Base-by-base conservation (phyloP, 1,284 basidiomycete species). In the Trichosporon ovoides region DNA sequence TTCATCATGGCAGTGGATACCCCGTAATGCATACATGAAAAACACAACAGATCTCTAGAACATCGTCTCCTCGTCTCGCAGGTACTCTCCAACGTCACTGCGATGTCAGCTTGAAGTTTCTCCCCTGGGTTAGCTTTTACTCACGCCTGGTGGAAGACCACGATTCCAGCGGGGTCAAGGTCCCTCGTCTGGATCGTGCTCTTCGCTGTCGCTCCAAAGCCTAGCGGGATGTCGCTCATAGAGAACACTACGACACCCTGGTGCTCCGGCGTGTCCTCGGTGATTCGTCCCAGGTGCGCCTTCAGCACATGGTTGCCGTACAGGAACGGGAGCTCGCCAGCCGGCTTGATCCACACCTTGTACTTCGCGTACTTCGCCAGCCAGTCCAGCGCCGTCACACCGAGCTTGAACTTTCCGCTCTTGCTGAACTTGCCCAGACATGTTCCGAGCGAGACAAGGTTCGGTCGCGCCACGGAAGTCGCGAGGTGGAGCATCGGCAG, bases 271-370 rank as follows among this genome's bases (percentile, higher is more conserved):
- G 94, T 97, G 73, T 99, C 96, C 75, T 99, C 96, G 54, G 96
- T 98, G 74, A 98, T 98, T 67, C 95, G 84, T n/a, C 96, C 95
- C 24, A 99, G 81, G 77, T 99, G 96, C 31, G 96, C 96, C 79
- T 98, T 99, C 65, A 98, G 85, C 61, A 98, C 89, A 80, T 99
- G 94, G 75, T 98, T 98, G 57, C 96, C 96, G 72, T 98, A 99
- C 52, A 99, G 80, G 82, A 97, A 99, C 2, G 96, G 96, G 85
- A 98, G 92, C 79, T 99, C 96, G 71, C 96, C 96, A 65, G 98
- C 96, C 14, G 94, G 89, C 78, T 99, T 99, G 77, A 98, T 95
- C 96, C 96, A 99, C 64, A 91, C 94, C 84, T 98, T 98, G 82
- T 94, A 93, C 79, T 96, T 98, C 22, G 96, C 95, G 75, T 97